phyloP scores from a whole-genome alignment of 352 stramenopile genomes.

The Plasmopara halstedii region DNA sequence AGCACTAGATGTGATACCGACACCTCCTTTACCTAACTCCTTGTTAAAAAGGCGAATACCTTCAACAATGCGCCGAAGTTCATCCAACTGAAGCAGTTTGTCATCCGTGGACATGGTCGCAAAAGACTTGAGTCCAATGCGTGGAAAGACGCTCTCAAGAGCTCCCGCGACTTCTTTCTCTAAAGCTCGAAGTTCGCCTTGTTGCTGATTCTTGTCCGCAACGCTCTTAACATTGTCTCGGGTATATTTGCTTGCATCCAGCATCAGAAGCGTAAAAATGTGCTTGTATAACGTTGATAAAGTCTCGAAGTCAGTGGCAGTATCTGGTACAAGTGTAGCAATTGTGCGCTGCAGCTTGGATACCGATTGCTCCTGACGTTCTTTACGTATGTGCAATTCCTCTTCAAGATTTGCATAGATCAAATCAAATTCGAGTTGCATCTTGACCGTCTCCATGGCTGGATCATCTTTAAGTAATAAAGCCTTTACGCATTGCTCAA shows the following conservation, averaged over 20 bases:
- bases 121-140: conserved; percentile 90
- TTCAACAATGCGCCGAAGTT: conserved; percentile 88
- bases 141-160: conserved; percentile 92
- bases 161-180: conserved; percentile 86
- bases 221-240: conserved; percentile 14
- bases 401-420: conserved; percentile 84
- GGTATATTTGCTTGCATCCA: conserved; percentile 33
- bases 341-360: conserved; percentile 71
- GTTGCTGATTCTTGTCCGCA: conserved; percentile 20
- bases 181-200: conserved; percentile 55
- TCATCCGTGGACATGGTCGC: conserved; percentile 86
- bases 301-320: conserved; percentile 84
- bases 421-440: conserved; percentile 93
- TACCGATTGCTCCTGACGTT: conserved; percentile 52
- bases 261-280: conserved; percentile 78
- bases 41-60: conserved; percentile 93
- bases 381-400: conserved; percentile 44
- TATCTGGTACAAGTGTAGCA: conserved; percentile 58
- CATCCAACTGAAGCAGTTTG: conserved; percentile 85
- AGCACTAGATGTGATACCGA: conserved; percentile 61
- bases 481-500: conserved; percentile 67
- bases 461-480: conserved; percentile 75
- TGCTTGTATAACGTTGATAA: conserved; percentile 89
- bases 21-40: conserved; percentile 79
- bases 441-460: conserved; percentile 89